Percentiles rank a stretch among this genome's conserved stretches.
Evolutionary conservation across 2,329 filamentous ascomycete genomes (phyloP).

Genomic region (Neofusicoccum cordaticola): DNA sequence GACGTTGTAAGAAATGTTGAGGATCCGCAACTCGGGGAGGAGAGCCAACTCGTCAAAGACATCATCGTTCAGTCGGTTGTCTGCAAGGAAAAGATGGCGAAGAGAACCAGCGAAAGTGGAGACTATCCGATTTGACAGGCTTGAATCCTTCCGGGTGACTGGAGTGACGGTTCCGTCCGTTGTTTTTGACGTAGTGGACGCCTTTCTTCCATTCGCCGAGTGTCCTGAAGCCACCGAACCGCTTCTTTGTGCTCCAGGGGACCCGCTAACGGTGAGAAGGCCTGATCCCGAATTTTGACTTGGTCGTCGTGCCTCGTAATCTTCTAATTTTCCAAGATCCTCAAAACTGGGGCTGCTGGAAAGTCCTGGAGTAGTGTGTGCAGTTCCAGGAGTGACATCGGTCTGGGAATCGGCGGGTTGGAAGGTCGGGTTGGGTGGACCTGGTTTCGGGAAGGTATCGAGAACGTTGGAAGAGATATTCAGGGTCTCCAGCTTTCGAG

Average conservation of each 20-base stretch:
- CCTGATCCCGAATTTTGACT: conserved; percentile 74
- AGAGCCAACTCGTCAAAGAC: conserved; percentile 88
- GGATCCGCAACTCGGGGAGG: conserved; percentile 76
- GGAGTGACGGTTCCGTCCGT: conserved; percentile 58
- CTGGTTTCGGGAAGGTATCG: conserved; percentile 83
- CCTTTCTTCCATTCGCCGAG: conserved; percentile 77
- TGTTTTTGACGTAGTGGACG: conserved; percentile 73
- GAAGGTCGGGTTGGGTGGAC: conserved; percentile 26
- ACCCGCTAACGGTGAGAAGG: conserved; percentile 73
- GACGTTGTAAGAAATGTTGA: conserved; percentile 94
- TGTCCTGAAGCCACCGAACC: conserved; percentile 80
- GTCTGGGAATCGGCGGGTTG: conserved; percentile 27
- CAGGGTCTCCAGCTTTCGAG: conserved; percentile 81
- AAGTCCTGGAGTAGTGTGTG: conserved; percentile 39
- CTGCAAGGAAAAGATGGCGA: conserved; percentile 80
- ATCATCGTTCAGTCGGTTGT: conserved; percentile 92
- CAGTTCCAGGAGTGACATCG: conserved; percentile 38
- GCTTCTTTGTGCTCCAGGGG: conserved; percentile 66
- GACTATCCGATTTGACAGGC: conserved; percentile 71
- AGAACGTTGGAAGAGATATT: conserved; percentile 96
- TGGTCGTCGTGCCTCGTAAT: conserved; percentile 66
- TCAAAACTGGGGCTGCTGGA: conserved; percentile 66
- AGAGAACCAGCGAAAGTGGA: conserved; percentile 88
- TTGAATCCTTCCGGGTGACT: conserved; percentile 79
- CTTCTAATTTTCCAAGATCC: conserved; percentile 67